Evolutionary conservation across 257 asterid species (phyloP).

Genomic region (Nicotiana obtusifolia): DNA sequence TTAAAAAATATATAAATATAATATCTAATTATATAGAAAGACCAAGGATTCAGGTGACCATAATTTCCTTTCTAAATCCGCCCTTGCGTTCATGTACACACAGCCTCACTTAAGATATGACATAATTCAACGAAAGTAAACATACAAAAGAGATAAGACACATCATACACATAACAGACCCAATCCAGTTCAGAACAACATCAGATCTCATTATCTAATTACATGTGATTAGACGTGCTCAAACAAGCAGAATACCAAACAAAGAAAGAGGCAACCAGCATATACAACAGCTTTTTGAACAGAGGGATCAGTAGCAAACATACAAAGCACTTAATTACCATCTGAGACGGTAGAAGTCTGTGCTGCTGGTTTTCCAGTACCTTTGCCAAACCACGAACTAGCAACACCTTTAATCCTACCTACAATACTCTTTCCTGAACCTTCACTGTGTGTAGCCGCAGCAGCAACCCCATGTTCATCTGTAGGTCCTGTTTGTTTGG

Average conservation of each 20-base stretch:
- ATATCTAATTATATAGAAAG: too few relatives aligned
- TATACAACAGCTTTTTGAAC: background rate
- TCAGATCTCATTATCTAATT: background rate
- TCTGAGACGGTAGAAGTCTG: background rate
- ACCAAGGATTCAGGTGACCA: too few relatives aligned
- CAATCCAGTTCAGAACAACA: background rate
- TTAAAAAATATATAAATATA: too few relatives aligned
- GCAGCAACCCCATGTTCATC: background rate
- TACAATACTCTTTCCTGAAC: slow-evolving; percentile 40
- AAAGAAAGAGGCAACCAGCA: background rate
- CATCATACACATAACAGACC: background rate
- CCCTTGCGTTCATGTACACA: background rate
- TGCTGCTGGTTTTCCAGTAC: background rate
- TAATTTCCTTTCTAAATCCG: too few relatives aligned
- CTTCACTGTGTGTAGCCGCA: slow-evolving; percentile 17
- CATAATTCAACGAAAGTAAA: background rate
- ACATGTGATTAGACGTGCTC: background rate
- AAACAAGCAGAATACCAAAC: background rate
- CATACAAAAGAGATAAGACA: background rate
- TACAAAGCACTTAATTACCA: background rate
- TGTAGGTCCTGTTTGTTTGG: slow-evolving; percentile 25
- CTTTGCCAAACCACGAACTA: slow-evolving; percentile 50
- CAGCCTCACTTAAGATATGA: background rate
- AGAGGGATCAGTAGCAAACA: background rate
- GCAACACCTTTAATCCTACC: slow-evolving; percentile 47